Base-by-base conservation (phyloP, 2,329 filamentous ascomycete genomes). In the Aureobasidium sp. region DNA sequence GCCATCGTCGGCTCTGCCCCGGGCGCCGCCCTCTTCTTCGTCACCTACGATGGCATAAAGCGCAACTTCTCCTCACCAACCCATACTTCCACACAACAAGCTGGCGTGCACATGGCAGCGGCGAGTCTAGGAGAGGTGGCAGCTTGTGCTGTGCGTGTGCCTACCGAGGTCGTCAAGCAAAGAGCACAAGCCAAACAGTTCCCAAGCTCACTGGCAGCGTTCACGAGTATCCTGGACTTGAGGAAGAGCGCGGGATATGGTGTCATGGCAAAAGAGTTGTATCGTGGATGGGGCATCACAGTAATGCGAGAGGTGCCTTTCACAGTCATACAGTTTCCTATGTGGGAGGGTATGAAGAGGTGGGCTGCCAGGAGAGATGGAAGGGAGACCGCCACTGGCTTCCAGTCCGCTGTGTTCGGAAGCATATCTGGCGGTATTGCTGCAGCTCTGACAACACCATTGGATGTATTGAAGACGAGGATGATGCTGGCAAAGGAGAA, bases 121-220 rank as follows among this genome's bases (percentile, higher is more conserved):
- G 94, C 92, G 1, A 89, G 85, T 48, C 72, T 92, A 50, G 95
- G 94, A 59, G 94, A 99, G 76, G 81, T 97, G 1, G 91, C 93
- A 3, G 95, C 94, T 0, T 99, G 94, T 75, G 86, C 91, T 1
- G 87, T 99, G 7, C 82, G 94, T 61, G 94, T 99, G 23, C 94
- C 94, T 9, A 97, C 92, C 0, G 94, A 99, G 74, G 94, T 99
- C 5, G 84, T 99, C 70, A 99, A 99, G 82, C 94, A 97, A 80
- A 84, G 95, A 63, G 92, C 94, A 20, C 94, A 99, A 77, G 94
- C 94, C 0, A 86, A 87, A 6, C 86, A 92, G 70, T 87, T 92
- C 76, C 86, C 89, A 5, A 86, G 84, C 6, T 89, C 85, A 13
- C 73, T 85, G 17, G 77, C 80, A 0, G 87, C 91, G 1, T 79